Conservation (phyloP, 768 basidiomycete genomes). For the Pisolithus sp. region DNA sequence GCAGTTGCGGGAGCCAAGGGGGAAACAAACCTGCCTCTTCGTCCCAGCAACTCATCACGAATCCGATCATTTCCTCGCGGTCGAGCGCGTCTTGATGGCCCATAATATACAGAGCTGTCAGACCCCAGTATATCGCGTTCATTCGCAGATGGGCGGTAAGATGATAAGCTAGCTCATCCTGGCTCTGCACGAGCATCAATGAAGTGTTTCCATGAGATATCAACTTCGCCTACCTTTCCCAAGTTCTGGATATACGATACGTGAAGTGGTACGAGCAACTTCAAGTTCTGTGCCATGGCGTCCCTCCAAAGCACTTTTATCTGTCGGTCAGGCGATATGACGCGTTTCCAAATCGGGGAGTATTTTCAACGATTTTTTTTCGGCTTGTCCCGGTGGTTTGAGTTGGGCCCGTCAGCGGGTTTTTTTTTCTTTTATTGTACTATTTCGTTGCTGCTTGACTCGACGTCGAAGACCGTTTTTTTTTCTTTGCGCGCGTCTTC, state of each 20-base stretch:
- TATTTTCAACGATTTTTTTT: too few species aligned
- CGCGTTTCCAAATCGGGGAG: too few species aligned
- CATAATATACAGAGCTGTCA: constrained; percentile 83
- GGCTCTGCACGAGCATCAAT: constrained; percentile 41
- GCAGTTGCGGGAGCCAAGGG: background rate
- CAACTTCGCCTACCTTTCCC: constrained; percentile 44
- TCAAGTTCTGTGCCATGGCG: constrained; percentile 7
- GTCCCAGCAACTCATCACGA: constrained; percentile 95
- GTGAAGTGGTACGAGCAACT: constrained; percentile 50
- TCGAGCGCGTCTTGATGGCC: constrained; percentile 70
- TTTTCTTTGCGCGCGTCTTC: too few species aligned
- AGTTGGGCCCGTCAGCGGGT: too few species aligned
- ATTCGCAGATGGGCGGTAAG: constrained; percentile 89
- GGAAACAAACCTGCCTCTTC: constrained; percentile 63
- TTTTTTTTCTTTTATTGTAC: too few species aligned
- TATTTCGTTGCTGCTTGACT: too few species aligned
- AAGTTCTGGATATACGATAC: constrained; percentile 72
- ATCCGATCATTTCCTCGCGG: constrained; percentile 77
- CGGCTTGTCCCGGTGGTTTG: too few species aligned
- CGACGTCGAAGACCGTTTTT: too few species aligned
- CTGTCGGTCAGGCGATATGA: too few species aligned
- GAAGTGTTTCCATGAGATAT: background rate
- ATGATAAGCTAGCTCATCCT: constrained; percentile 83
- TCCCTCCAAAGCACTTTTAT: background rate
- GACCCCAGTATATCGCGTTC: constrained; percentile 96